phyloP scores from a whole-genome alignment of 1,284 basidiomycete genomes.

The Porodaedalea pini region DNA sequence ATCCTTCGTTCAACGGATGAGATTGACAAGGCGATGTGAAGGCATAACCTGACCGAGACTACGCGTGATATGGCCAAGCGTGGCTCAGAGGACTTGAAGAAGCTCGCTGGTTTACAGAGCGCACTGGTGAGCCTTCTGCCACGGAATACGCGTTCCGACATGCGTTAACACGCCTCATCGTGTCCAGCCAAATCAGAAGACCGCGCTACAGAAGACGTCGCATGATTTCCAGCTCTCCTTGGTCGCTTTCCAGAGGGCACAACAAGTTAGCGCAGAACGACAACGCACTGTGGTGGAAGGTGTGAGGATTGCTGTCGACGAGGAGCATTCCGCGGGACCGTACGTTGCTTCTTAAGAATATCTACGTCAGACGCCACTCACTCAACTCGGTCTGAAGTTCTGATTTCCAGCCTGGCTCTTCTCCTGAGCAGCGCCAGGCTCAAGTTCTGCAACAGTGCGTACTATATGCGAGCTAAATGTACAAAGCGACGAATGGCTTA shows the following conservation, averaged over 20 bases:
- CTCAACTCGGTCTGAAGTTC: constrained; percentile 23
- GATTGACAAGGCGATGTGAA: constrained; percentile 25
- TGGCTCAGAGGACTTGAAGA: constrained; percentile 89
- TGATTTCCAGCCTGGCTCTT: constrained; percentile 35
- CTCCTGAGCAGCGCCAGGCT: constrained; percentile 61
- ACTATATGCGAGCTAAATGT: neutral
- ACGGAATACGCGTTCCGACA: neutral
- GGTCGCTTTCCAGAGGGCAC: constrained; percentile 87
- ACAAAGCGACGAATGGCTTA: neutral
- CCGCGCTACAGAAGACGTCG: constrained; percentile 82
- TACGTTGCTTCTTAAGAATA: constrained; percentile 20
- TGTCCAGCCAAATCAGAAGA: constrained; percentile 70
- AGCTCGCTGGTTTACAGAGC: constrained; percentile 66
- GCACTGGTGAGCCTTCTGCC: constrained; percentile 47
- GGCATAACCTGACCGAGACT: constrained; percentile 89
- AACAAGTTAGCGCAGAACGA: constrained; percentile 84
- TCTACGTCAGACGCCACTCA: neutral
- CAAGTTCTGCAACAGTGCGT: constrained; percentile 57
- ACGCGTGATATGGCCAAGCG: constrained; percentile 94
- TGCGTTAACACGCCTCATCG: neutral
- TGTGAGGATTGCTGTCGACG: constrained; percentile 73
- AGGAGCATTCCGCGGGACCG: constrained; percentile 46
- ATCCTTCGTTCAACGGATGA: neutral
- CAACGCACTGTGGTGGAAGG: constrained; percentile 83
- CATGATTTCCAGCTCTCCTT: constrained; percentile 90